Percentiles rank a stretch among this genome's conserved stretches.
Evolutionary conservation across 805 yeast genomes (phyloP).

Genomic region (Candida jianshihensis): DNA sequence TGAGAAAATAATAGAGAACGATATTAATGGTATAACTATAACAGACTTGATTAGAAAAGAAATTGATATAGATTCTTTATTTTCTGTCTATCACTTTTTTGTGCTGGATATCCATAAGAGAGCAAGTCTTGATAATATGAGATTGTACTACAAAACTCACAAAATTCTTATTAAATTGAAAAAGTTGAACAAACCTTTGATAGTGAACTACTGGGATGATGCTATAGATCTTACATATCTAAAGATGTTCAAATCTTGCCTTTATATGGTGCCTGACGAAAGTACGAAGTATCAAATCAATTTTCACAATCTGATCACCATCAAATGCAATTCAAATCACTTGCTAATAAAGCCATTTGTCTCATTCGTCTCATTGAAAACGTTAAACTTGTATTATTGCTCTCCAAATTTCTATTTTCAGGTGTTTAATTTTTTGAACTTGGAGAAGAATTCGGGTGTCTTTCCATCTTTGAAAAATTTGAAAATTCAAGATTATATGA

Average conservation of each 20-base stretch:
- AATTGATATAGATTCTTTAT: neutral
- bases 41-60: neutral
- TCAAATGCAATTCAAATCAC: constrained; percentile 19
- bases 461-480: constrained; percentile 13
- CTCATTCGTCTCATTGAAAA: constrained; percentile 8
- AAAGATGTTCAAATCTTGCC: constrained; percentile 18
- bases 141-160: constrained; percentile 4
- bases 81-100: neutral
- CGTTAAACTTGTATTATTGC: constrained; percentile 18
- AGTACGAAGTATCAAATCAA: constrained; percentile 1
- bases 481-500: constrained; percentile 21
- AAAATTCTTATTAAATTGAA: constrained; percentile 3
- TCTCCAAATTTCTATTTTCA: constrained; percentile 19
- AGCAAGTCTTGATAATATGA: constrained; percentile 1
- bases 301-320: constrained; percentile 9
- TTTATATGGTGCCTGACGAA: constrained; percentile 3
- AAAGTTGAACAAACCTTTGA: constrained; percentile 6
- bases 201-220: constrained; percentile 7
- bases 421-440: constrained; percentile 13
- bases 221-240: constrained; percentile 15
- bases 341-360: constrained; percentile 10
- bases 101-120: neutral
- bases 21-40: neutral
- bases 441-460: constrained; percentile 3
- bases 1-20: too few relatives aligned